Base-by-base conservation (phyloP, 495 filamentous ascomycete genomes). In the Aspergillus bertholletiae region DNA sequence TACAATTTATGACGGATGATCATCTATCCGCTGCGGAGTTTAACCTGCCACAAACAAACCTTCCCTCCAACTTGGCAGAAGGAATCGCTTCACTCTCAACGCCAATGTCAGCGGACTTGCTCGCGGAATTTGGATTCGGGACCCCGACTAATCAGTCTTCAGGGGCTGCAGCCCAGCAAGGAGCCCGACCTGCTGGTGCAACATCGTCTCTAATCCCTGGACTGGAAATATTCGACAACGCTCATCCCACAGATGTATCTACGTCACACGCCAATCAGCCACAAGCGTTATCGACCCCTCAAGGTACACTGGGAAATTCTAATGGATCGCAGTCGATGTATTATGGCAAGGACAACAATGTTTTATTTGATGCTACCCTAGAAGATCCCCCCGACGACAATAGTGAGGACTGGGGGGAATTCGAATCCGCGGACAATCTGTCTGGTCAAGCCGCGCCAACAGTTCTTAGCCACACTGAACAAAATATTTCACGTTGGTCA, bases 361-460 rank as follows among this genome's bases (percentile, higher is more conserved):
- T 78, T 7, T 54, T 79, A 41, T 78, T 79, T 51, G 79, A 82
- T 63, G 77, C 74, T 5, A 60, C 64, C 23, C 57, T 66, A 17
- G 78, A 78, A 46, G 56, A 56, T 17, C 56, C 62, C 17, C 54
- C 60, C 9, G 57, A 68, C 23, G 70, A 75, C 18, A 78, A 79
- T 7, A 83, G 88, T 30, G 87, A 90, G 62, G 87, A 84, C 12
- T 91, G 86, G 81, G 87, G 88, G 13, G 87, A 90, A 51, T 91
- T 91, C 58, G 88, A 88, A 60, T 77, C 78, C 13, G 80, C 84
- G 30, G 66, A 71, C 21, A 43, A 45, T 21, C 35, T 83, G 80
- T 4, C 84, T 79, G 47, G 80, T 75, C 27, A 91, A 86, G 62
- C 75, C 86, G 5, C 53, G 55, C 23, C 63, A 22, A 53, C 47